A percentile compares a stretch with the other conserved stretches of the same genome.
These are phyloP conservation scores for Ensete glaucum DNA, from an alignment of 176 grass and related monocot genomes.

Conservation along the genomic window DNA sequence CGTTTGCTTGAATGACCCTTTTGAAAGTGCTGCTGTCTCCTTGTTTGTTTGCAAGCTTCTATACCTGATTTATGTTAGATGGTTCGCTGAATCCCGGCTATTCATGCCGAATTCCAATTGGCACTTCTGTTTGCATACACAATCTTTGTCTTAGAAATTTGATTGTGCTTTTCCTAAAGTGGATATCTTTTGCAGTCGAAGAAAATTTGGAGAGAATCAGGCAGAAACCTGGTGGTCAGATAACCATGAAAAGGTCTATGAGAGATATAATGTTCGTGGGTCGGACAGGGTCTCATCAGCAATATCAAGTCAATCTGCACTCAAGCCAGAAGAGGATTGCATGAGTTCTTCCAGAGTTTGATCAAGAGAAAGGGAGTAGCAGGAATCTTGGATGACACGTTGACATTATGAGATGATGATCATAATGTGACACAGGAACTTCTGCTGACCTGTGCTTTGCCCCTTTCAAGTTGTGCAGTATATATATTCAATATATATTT, in stretches of 20 bases:
- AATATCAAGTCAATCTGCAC: constrained; percentile 49
- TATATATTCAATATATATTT: background rate
- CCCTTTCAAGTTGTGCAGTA: background rate
- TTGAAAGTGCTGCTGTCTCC: too few species aligned
- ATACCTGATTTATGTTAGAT: too few species aligned
- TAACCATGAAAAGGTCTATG: constrained; percentile 76
- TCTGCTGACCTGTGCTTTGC: background rate
- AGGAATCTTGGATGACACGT: background rate
- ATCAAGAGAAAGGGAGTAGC: background rate
- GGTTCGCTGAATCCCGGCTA: too few species aligned
- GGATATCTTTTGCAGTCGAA: constrained; percentile 37
- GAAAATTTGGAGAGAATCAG: constrained; percentile 84
- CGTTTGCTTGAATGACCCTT: too few species aligned
- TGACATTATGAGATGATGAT: background rate
- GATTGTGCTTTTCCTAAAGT: background rate
- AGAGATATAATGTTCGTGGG: constrained; percentile 69
- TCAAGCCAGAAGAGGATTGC: constrained; percentile 1
- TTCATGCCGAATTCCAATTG: too few species aligned
- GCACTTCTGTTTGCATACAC: too few species aligned
- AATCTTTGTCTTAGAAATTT: too few species aligned
- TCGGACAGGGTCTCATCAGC: constrained; percentile 65
- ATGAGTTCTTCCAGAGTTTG: background rate
- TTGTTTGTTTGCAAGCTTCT: too few species aligned
- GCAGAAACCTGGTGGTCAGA: constrained; percentile 93
- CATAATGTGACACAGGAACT: background rate